These are phyloP conservation scores for Ganoderma leucocontextum DNA, from an alignment of 1,284 basidiomycete species.

Conservation along the genomic window DNA sequence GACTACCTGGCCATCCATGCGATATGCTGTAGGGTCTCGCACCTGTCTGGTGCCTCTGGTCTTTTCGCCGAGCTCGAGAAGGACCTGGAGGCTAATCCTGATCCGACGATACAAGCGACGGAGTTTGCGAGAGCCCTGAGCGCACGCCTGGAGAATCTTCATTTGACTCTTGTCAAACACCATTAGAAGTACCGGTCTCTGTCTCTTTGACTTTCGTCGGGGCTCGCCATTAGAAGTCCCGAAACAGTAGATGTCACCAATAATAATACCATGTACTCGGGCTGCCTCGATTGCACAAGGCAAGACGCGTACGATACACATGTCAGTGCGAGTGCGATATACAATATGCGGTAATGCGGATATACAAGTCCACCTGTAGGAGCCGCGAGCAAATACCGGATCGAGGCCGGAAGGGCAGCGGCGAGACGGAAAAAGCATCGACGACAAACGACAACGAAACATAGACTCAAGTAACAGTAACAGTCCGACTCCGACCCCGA, in stretches of 20 bases:
- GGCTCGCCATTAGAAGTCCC: neutral
- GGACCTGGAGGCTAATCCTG: neutral
- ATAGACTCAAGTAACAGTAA: neutral
- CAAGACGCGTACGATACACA: neutral
- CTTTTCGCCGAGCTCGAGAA: neutral
- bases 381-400: neutral
- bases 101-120: neutral
- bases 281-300: neutral
- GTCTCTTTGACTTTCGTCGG: neutral
- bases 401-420: too few relatives aligned
- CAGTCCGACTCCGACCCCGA: neutral
- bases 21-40: neutral
- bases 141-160: neutral
- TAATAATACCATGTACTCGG: neutral
- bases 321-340: neutral
- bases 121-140: neutral
- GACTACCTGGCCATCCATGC: neutral
- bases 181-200: neutral
- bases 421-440: neutral
- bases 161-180: neutral
- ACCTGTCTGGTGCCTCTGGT: neutral
- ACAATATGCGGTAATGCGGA: neutral
- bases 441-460: too few relatives aligned
- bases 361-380: neutral
- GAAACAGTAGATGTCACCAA: neutral